These are phyloP conservation scores for Fusarium scirpi DNA, from an alignment of 2,329 filamentous ascomycete species.

Conservation along the genomic window DNA sequence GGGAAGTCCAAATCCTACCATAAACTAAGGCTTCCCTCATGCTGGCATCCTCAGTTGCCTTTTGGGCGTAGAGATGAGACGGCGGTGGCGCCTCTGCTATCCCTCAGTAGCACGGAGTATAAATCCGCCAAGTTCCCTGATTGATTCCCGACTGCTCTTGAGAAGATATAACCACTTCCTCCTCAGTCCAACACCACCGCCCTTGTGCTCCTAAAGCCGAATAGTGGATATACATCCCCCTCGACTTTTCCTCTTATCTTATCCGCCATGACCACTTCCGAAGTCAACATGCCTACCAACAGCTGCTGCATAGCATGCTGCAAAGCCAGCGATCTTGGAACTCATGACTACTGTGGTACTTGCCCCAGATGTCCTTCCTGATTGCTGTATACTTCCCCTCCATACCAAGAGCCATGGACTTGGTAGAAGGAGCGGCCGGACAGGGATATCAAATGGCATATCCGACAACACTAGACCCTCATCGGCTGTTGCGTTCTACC, in stretches of 20 bases:
- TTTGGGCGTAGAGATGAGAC: conserved; percentile 32
- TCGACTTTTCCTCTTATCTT: neutral
- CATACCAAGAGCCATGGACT: neutral
- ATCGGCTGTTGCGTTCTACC: neutral
- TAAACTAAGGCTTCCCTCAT: conserved; percentile 14
- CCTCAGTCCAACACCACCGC: conserved; percentile 4
- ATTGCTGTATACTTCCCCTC: neutral
- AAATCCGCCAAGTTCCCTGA: conserved; percentile 37
- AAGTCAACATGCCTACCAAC: conserved; percentile 37
- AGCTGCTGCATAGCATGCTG: conserved; percentile 49
- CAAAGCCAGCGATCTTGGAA: conserved; percentile 50
- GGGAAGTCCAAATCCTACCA: conserved; percentile 28
- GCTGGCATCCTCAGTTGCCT: conserved; percentile 41
- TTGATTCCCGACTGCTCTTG: conserved; percentile 5
- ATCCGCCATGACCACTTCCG: conserved; percentile 35
- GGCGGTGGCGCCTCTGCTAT: conserved; percentile 34
- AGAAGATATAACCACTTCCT: conserved; percentile 20
- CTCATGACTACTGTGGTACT: conserved; percentile 51
- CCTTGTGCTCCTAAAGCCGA: neutral
- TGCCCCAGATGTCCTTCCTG: conserved; percentile 47
- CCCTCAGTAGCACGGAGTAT: conserved; percentile 37
- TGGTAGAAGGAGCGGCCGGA: neutral
- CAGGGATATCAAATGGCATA: neutral
- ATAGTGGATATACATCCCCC: conserved; percentile 2
- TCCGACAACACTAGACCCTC: neutral